phyloP scores from a whole-genome alignment of 495 filamentous ascomycete genomes.

The Astrothelium macrocarpum region DNA sequence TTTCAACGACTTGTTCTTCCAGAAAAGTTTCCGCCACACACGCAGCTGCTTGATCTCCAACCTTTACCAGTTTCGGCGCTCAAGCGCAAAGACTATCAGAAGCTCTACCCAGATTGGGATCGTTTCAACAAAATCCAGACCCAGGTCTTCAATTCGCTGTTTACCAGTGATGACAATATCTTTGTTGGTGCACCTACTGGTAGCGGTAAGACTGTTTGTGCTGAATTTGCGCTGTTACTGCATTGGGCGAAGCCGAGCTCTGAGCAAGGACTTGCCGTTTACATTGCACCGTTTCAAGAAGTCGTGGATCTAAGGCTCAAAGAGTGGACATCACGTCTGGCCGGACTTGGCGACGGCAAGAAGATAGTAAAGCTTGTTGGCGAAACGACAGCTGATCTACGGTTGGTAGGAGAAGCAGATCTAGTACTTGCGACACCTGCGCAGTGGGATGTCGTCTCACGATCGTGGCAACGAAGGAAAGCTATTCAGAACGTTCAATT shows the following conservation, averaged over 20 bases:
- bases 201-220: slow-evolving; percentile 93
- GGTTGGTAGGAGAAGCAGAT: slow-evolving; percentile 78
- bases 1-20: slow-evolving; percentile 92
- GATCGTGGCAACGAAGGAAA: slow-evolving; percentile 92
- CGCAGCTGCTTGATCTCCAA: slow-evolving; percentile 80
- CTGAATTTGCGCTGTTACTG: slow-evolving; percentile 81
- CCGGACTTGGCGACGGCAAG: slow-evolving; percentile 69
- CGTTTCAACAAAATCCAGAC: slow-evolving; percentile 97
- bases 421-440: slow-evolving; percentile 84
- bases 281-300: slow-evolving; percentile 94
- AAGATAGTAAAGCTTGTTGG: slow-evolving; percentile 89
- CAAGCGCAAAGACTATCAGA: slow-evolving; percentile 73
- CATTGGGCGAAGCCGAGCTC: slow-evolving; percentile 61
- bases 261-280: slow-evolving; percentile 70
- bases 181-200: slow-evolving; percentile 84
- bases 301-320: slow-evolving; percentile 68
- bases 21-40: slow-evolving; percentile 92
- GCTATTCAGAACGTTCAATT: slow-evolving; percentile 85
- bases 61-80: slow-evolving; percentile 78
- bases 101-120: slow-evolving; percentile 74
- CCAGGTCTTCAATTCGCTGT: slow-evolving; percentile 90
- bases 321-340: slow-evolving; percentile 75
- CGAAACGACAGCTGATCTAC: slow-evolving; percentile 84
- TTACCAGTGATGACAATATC: slow-evolving; percentile 82
- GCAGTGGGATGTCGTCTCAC: slow-evolving; percentile 93